These are phyloP conservation scores for Pyrenophora graminea DNA, from an alignment of 2,329 filamentous ascomycete species.

Conservation along the genomic window DNA sequence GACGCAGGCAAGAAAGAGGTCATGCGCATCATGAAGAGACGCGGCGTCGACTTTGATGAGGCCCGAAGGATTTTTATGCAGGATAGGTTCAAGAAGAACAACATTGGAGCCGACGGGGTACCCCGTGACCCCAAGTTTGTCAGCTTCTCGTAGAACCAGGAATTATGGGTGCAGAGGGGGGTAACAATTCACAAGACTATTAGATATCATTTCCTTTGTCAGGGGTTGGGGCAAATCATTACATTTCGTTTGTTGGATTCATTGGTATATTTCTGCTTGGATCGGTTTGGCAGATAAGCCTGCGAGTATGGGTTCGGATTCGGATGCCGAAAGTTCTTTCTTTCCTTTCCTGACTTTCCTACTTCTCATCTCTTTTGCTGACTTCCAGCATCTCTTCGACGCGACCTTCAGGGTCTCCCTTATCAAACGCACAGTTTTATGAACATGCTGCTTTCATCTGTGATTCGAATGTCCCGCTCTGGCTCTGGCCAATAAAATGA, in stretches of 20 bases:
- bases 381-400: slow-evolving; percentile 3
- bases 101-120: slow-evolving; percentile 84
- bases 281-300: not conserved
- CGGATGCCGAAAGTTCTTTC: not conserved
- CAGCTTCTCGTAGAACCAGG: slow-evolving; percentile 68
- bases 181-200: not conserved
- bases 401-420: not conserved
- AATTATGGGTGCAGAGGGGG: not conserved
- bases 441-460: not conserved
- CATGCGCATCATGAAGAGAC: slow-evolving; percentile 85
- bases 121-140: slow-evolving; percentile 95
- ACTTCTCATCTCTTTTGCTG: slow-evolving; percentile 4
- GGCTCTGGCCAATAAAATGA: not conserved
- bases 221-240: slow-evolving; percentile 1
- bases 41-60: slow-evolving; percentile 84
- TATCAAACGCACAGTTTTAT: not conserved
- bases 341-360: not conserved
- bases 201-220: slow-evolving; percentile 13
- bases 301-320: slow-evolving; percentile 4
- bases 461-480: not conserved
- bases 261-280: slow-evolving; percentile 5
- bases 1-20: slow-evolving; percentile 79
- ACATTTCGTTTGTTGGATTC: slow-evolving; percentile 15
- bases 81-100: slow-evolving; percentile 80
- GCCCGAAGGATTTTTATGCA: slow-evolving; percentile 85